These are phyloP conservation scores for Anaeromyces robustus DNA, from an alignment of 192 early-diverging fungal species.

Conservation along the genomic window DNA sequence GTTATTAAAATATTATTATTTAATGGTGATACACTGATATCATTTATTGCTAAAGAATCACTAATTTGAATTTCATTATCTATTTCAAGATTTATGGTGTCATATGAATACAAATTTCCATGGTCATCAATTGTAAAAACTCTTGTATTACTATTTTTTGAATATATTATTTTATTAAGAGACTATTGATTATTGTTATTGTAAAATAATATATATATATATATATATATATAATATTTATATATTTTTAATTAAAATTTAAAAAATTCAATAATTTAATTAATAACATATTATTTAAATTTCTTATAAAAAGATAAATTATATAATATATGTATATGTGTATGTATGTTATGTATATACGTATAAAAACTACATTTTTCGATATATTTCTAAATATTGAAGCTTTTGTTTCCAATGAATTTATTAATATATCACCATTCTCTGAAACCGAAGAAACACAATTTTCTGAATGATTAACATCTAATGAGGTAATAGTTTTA, in stretches of 20 bases:
- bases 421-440: not conserved
- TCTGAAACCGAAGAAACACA: not conserved
- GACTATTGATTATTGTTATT: no score
- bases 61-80: not conserved
- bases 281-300: no score
- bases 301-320: no score
- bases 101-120: not conserved
- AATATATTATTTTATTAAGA: not conserved
- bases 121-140: not conserved
- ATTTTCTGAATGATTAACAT: not conserved
- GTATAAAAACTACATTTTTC: not conserved
- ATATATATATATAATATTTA: no score
- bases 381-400: not conserved
- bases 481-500: not conserved
- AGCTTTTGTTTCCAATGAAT: not conserved
- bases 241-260: no score
- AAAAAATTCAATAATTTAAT: no score
- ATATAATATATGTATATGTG: no score
- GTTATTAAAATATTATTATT: not conserved
- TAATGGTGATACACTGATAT: not conserved
- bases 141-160: not conserved
- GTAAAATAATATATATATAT: no score
- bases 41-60: not conserved
- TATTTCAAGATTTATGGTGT: not conserved
- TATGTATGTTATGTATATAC: no score